Base-by-base conservation (phyloP, 345 rosid species). In the Sonneratia alba region DNA sequence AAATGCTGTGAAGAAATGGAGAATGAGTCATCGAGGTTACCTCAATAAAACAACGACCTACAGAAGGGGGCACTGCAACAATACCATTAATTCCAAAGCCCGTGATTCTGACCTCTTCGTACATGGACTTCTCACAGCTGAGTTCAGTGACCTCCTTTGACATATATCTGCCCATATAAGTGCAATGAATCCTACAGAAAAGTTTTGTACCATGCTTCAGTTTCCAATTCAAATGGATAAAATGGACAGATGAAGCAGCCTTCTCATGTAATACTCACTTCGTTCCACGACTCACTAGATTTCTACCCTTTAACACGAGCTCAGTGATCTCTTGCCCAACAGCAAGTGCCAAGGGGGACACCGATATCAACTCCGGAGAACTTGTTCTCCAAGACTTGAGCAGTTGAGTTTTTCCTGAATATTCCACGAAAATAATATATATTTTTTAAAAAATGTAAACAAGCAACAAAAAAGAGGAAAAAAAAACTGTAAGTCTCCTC, bases 31-130 rank as follows among this genome's bases (percentile, higher is more conserved):
- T 27, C 70, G 76, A 70, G 77, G 6, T 67, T 79, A 93, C 98
- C 92, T 93, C 98, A 70, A 93, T 83, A 78, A 90, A 93, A 84
- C 89, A 87, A 38, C 98, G 98, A 64, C 98, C 90, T 45, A 80
- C 70, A 67, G 74, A 73, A 74, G 70, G 73, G n/a, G 84, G 76
- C 45, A 82, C 75, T 75, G 79, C 71, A 43, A 81, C 75, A 74
- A 76, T 71, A 38, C 69, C 83, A 59, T 76, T 71, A 68, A 90
- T 72, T 85, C 78, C 84, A 69, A 90, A 83, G 79, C 82, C 80
- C 73, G 76, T 77, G 65, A 86, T 71, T 63, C 78, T 87, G 71
- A 89, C 77, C 81, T 89, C 91, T 47, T 89, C 91, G 73, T 80
- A 80, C 19, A 75, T 53, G 65, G 77, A 45, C 80, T 80, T 80